phyloP scores from a whole-genome alignment of 2,329 filamentous ascomycete species.

The Colletotrichum sp. region DNA sequence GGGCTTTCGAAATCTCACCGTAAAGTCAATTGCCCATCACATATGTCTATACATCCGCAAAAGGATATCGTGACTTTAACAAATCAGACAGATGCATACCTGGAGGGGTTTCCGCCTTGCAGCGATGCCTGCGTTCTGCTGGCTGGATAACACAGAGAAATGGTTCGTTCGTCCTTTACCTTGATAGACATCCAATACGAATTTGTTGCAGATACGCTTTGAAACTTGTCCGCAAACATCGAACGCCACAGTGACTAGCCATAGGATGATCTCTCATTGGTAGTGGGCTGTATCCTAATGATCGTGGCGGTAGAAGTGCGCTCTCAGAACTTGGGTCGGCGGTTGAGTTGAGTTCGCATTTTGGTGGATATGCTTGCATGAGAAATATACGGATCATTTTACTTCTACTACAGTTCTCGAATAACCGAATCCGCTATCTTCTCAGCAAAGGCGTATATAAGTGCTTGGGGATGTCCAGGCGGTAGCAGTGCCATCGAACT shows the following conservation, averaged over 20 bases:
- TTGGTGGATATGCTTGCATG: not conserved
- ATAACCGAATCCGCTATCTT: constrained; percentile 28
- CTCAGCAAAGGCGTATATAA: constrained; percentile 29
- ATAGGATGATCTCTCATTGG: not conserved
- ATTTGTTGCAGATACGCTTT: not conserved
- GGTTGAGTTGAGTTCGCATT: not conserved
- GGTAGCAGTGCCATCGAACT: constrained; percentile 10
- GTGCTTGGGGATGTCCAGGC: constrained; percentile 25
- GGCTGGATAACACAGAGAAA: not conserved
- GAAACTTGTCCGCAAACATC: not conserved
- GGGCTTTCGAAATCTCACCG: not conserved
- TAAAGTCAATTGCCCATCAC: not conserved
- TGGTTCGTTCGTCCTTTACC: not conserved
- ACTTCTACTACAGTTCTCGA: not conserved
- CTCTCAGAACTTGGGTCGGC: not conserved
- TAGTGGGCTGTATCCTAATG: not conserved
- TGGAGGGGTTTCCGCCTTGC: not conserved
- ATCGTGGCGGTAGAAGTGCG: not conserved
- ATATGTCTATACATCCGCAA: not conserved
- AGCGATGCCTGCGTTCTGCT: not conserved
- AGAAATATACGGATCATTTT: not conserved
- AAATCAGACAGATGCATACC: not conserved
- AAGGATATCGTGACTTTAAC: not conserved
- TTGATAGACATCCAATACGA: not conserved
- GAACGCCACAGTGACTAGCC: not conserved